Conservation (phyloP, 2,329 filamentous ascomycete genomes). For the Hypoxylon sp. region DNA sequence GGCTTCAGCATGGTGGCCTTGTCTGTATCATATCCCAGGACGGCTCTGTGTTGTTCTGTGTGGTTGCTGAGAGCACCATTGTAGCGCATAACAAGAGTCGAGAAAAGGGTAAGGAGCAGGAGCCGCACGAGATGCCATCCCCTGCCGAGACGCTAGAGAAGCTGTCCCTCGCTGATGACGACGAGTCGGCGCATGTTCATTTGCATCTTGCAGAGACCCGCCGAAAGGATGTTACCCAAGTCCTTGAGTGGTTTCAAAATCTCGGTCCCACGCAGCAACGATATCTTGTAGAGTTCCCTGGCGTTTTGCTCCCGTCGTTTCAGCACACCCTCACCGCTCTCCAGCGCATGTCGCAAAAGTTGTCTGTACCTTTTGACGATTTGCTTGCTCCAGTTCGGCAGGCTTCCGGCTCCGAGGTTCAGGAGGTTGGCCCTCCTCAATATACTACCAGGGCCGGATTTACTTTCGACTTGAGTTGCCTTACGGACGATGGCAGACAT, state of each 20-base stretch:
- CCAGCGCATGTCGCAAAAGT: conserved; percentile 57
- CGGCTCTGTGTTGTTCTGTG: conserved; percentile 52
- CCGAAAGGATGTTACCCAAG: conserved; percentile 32
- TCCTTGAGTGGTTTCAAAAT: conserved; percentile 45
- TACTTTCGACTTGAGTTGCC: conserved; percentile 53
- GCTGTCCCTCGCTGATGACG: conserved; percentile 46
- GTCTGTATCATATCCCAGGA: conserved; percentile 56
- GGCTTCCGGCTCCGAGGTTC: conserved; percentile 12
- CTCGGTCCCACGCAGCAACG: conserved; percentile 23
- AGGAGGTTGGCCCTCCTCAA: conserved; percentile 53
- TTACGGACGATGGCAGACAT: conserved; percentile 38
- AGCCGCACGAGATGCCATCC: background rate
- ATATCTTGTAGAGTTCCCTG: conserved; percentile 67
- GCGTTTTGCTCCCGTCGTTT: conserved; percentile 65
- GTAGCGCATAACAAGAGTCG: conserved; percentile 31
- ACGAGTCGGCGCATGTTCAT: conserved; percentile 42
- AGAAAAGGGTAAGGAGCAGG: background rate
- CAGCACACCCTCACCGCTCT: conserved; percentile 63
- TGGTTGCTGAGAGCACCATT: conserved; percentile 47
- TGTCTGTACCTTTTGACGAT: conserved; percentile 58
- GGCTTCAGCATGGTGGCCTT: conserved; percentile 58
- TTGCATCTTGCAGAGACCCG: conserved; percentile 43
- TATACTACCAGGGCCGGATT: conserved; percentile 61
- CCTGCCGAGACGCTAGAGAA: no score
- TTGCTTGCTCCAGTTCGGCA: conserved; percentile 50